Percentiles rank a stretch among this genome's conserved stretches.
These are phyloP conservation scores for Pseudopithomyces maydicus DNA, from an alignment of 2,329 filamentous ascomycete genomes.

Conservation along the genomic window DNA sequence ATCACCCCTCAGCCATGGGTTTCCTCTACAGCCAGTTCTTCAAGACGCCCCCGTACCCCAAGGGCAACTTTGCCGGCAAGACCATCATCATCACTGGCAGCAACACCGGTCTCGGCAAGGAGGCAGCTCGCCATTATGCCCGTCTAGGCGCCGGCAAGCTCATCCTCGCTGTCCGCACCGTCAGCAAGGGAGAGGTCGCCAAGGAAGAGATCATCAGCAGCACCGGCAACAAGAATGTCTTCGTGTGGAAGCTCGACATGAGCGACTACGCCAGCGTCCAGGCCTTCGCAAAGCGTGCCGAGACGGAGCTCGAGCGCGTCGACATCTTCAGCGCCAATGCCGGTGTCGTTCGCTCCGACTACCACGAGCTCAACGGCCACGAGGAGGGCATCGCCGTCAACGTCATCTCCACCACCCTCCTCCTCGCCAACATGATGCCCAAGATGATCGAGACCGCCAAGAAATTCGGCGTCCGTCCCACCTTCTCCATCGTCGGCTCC, in stretches of 20 bases:
- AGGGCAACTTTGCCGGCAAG: neutral
- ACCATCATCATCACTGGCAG: slow-evolving; percentile 50
- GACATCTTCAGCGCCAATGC: slow-evolving; percentile 20
- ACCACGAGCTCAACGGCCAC: slow-evolving; percentile 21
- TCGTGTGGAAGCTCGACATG: slow-evolving; percentile 15
- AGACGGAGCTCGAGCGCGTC: slow-evolving; percentile 9
- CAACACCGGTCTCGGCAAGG: slow-evolving; percentile 40
- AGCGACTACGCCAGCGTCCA: slow-evolving; percentile 3
- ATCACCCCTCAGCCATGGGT: slow-evolving; percentile 7
- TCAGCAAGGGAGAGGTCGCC: slow-evolving; percentile 36
- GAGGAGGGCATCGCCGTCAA: slow-evolving; percentile 34
- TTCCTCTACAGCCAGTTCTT: slow-evolving; percentile 50
- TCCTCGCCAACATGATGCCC: slow-evolving; percentile 12
- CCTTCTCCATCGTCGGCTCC: too few species aligned
- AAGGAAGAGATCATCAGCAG: slow-evolving; percentile 23
- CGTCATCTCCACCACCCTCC: slow-evolving; percentile 21
- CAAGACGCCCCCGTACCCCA: slow-evolving; percentile 29
- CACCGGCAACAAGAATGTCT: slow-evolving; percentile 9
- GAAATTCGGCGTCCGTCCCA: too few species aligned
- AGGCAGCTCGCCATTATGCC: slow-evolving; percentile 35
- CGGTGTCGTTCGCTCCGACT: slow-evolving; percentile 12
- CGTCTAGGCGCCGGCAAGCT: slow-evolving; percentile 25
- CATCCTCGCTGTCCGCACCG: slow-evolving; percentile 38
- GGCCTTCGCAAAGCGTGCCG: slow-evolving; percentile 9
- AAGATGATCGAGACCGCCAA: too few species aligned